phyloP scores from a whole-genome alignment of 2,329 filamentous ascomycete species.

The Epichloe sibirici region DNA sequence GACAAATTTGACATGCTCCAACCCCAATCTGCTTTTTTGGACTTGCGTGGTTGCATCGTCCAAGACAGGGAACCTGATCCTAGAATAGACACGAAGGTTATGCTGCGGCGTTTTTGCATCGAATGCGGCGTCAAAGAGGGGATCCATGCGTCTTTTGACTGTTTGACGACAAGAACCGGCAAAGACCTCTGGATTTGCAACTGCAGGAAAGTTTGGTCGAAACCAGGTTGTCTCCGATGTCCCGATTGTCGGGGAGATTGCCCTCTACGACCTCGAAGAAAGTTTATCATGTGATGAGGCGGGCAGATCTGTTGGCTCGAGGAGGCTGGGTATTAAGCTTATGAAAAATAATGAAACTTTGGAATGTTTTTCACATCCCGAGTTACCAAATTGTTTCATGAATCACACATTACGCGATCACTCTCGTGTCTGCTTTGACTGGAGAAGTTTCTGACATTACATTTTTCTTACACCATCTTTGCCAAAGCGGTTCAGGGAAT shows the following conservation, averaged over 20 bases:
- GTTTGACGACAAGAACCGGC: conserved; percentile 24
- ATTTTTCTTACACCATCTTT: too few species aligned
- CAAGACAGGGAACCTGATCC: conserved; percentile 16
- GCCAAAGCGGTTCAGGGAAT: too few species aligned
- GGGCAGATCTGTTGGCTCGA: background rate
- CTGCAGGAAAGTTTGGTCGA: conserved; percentile 25
- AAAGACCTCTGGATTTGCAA: conserved; percentile 29
- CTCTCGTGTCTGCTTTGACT: too few species aligned
- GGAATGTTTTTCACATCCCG: too few species aligned
- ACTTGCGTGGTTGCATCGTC: conserved; percentile 18
- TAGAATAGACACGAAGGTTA: conserved; percentile 16
- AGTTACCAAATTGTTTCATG: too few species aligned
- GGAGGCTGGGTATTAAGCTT: background rate
- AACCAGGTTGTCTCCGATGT: conserved; percentile 22
- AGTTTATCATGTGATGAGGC: conserved; percentile 11
- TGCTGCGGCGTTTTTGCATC: conserved; percentile 29
- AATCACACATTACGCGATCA: too few species aligned
- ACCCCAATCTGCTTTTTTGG: conserved; percentile 19
- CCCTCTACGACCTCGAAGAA: conserved; percentile 23
- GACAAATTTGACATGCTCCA: conserved; percentile 27
- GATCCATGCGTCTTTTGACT: conserved; percentile 25
- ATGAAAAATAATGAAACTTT: too few species aligned
- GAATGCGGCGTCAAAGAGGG: conserved; percentile 27
- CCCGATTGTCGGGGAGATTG: conserved; percentile 23
- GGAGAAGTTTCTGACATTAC: too few species aligned